Conservation (phyloP, 306 rosid genomes). For the Quercus cerris region DNA sequence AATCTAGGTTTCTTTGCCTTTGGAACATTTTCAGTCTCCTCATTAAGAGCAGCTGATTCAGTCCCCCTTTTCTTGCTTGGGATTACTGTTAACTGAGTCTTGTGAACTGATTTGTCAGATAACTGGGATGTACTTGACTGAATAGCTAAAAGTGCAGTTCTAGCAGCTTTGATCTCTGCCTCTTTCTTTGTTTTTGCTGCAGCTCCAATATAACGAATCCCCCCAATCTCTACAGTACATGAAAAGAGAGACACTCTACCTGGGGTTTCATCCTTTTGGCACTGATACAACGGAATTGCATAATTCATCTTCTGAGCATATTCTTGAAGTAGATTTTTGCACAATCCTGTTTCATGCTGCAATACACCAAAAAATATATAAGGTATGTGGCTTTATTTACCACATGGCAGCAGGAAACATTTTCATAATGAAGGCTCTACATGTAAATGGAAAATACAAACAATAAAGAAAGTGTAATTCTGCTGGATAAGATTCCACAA, state of each 20-base stretch:
- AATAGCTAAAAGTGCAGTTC: constrained; percentile 89
- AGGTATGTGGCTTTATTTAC: neutral
- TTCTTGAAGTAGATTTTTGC: constrained; percentile 98
- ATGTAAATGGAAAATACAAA: constrained; percentile 11
- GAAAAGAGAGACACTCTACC: constrained; percentile 48
- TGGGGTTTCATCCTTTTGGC: constrained; percentile 59
- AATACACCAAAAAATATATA: constrained; percentile 25
- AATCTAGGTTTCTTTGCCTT: constrained; percentile 54
- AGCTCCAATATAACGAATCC: constrained; percentile 81
- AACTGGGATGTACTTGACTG: constrained; percentile 50
- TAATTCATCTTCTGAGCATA: constrained; percentile 97
- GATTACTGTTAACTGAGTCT: constrained; percentile 62
- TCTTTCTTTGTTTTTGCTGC: constrained; percentile 83
- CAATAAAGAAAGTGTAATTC: constrained; percentile 12
- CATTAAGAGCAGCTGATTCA: constrained; percentile 25
- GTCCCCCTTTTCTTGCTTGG: constrained; percentile 55
- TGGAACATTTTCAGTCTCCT: constrained; percentile 35
- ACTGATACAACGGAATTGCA: constrained; percentile 76
- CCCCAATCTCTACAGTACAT: constrained; percentile 87
- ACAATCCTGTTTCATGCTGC: constrained; percentile 93
- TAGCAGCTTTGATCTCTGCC: constrained; percentile 96
- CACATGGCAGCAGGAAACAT: constrained; percentile 4
- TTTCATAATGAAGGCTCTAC: neutral
- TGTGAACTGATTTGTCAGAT: constrained; percentile 35
- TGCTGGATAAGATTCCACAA: neutral